phyloP scores from a whole-genome alignment of 2,329 filamentous ascomycete species.

The Colletotrichum cordylinicola region DNA sequence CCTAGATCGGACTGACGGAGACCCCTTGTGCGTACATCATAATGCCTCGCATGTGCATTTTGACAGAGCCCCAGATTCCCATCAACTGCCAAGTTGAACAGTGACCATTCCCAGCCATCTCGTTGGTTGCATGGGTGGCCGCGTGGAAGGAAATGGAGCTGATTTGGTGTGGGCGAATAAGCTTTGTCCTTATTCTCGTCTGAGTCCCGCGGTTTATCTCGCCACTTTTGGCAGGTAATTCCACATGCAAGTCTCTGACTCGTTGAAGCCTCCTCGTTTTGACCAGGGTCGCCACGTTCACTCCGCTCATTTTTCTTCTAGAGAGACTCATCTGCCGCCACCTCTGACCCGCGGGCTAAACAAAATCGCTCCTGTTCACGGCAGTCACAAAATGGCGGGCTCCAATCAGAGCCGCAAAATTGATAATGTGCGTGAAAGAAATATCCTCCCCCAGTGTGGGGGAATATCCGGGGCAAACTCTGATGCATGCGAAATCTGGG shows the following conservation, averaged over 20 bases:
- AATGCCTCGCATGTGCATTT: background rate
- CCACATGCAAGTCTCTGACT: background rate
- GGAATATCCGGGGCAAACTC: background rate
- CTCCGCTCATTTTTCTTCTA: background rate
- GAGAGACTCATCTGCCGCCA: background rate
- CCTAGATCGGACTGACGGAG: background rate
- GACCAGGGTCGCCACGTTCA: background rate
- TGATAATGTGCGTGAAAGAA: background rate
- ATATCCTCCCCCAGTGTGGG: background rate
- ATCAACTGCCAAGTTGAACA: background rate
- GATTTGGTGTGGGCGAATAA: background rate
- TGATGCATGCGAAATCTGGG: background rate
- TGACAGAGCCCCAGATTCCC: background rate
- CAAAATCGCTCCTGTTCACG: background rate
- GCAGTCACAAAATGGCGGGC: background rate
- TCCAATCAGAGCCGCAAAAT: background rate
- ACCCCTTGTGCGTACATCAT: background rate
- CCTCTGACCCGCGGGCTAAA: background rate
- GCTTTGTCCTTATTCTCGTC: background rate
- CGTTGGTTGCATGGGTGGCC: background rate
- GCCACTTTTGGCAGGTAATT: background rate
- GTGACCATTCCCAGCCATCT: background rate
- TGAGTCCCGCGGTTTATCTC: background rate
- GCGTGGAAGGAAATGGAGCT: background rate
- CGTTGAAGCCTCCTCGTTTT: background rate